Conservation (phyloP, 345 rosid species). For the Salix viminalis region DNA sequence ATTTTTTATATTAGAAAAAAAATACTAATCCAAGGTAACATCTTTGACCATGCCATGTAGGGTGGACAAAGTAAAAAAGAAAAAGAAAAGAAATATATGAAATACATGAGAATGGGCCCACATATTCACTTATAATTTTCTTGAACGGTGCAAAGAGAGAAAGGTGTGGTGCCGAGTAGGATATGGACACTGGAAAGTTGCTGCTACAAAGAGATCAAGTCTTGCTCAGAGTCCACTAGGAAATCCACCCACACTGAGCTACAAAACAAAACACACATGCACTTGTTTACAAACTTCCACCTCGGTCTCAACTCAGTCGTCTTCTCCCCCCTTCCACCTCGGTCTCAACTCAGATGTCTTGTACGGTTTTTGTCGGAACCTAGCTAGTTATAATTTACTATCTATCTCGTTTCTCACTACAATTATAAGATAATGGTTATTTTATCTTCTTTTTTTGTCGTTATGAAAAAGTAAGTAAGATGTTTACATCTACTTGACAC, state of each 20-base stretch:
- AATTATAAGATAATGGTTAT: no score
- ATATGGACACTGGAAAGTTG: slow-evolving; percentile 12
- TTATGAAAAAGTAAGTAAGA: no score
- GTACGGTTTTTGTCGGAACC: background rate
- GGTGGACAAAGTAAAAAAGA: no score
- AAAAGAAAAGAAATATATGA: no score
- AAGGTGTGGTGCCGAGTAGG: background rate
- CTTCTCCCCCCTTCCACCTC: slow-evolving; percentile 1
- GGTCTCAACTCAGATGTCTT: slow-evolving; percentile 3
- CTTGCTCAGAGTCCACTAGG: slow-evolving; percentile 40
- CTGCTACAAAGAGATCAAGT: slow-evolving; percentile 1
- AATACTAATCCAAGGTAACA: no score
- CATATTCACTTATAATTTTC: background rate
- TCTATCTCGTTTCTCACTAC: no score
- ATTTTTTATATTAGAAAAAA: no score
- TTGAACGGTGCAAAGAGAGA: background rate
- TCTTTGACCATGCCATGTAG: no score
- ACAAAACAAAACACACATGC: slow-evolving; percentile 41
- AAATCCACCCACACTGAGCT: slow-evolving; percentile 35
- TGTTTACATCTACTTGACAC: no score
- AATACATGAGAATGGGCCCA: background rate
- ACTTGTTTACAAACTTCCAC: background rate
- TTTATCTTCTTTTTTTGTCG: no score
- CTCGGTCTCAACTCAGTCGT: no score
- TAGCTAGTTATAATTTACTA: no score